Evolutionary conservation across 345 rosid species (phyloP), one percentile per base, ranked within the genome.

Genomic region (Lepidium africanum): DNA sequence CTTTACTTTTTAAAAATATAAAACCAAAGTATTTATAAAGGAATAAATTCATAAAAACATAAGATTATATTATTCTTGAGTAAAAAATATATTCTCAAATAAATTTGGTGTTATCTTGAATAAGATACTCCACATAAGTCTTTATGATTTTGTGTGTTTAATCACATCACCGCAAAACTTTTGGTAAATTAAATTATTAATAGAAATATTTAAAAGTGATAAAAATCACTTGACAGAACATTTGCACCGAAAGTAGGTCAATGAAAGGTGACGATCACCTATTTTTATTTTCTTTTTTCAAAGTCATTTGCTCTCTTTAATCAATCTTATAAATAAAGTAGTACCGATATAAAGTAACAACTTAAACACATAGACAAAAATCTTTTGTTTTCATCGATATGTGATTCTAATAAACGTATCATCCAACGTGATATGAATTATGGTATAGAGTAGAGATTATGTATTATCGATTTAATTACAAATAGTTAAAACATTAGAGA

Each of bases 171-270:
- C 64, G 37, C 73, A 46, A 54, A 60, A 32, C 63, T 59, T 67
- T 60, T 67, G 40, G 63, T 43, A 43, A 74, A 43, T 60, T 52
- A 60, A 27, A 53, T 45, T 46, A 66, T 33, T 50, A 59, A 40
- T 35, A 35, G 21, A 60, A 43, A 65, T 50, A 59, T 40, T 27
- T 59, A 67, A 74, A 74, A 23, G 63, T 61, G 65, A 62, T 43
- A 45, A 38, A 74, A 61, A 60, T 52, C 78, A 74, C 73, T 37
- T 49, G 73, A 60, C 53, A 64, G 67, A 74, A 67, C 53, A 59
- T 66, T 62, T 63, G 54, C 65, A 62, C 78, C 78, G 78, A 75
- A 69, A 75, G 78, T 63, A 41, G 56, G 36, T 74, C 21, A 37
- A 12, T 54, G 74, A 74, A 63, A 75, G 74, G 70, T 50, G 55